Evolutionary conservation across 495 filamentous ascomycete species (phyloP), one percentile per base, ranked within the genome.

Genomic region (Delitschia confertaspora): DNA sequence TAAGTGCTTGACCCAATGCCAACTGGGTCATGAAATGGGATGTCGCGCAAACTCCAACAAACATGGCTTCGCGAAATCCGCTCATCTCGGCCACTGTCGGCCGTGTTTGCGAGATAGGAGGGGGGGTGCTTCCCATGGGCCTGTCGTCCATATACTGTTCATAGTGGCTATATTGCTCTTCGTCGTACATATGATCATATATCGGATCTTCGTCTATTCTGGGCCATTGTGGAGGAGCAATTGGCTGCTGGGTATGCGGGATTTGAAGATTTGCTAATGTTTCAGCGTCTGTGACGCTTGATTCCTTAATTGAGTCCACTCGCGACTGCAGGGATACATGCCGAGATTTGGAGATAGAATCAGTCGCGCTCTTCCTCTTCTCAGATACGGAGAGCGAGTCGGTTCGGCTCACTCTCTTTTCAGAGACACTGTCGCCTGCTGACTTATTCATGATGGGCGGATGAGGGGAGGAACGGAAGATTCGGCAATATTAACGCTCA

Each of bases 11-110:
- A 18, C 60, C 60, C 16, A 63, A 34, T 2, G 55, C 56, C 3
- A 56, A 59, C 40, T 63, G 60, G 6, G 60, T 61, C 56, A 61
- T 61, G 25, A 61, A 46, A 47, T 61, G 58, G 13, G 58, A 56
- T 19, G 56, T 42, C 3, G 46, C 55, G 18, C 57, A 47, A 19
- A 61, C 43, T 16, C 40, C 51, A 14, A 59, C 45, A 39, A 61
- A 59, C 33, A 61, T 24, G 9, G 52, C 38, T 36, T 59, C 56
- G 14, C 45, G 45, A 32, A 29, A 45, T 17, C 34, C 51, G 18
- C 38, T 45, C 55, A 58, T 58, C 19, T 46, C 23, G 19, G 33
- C 27, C 18, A 36, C n/a, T 33, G 41, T 34, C n/a, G 37, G 23
- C 6, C 37, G 32, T 30, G 36, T 7, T 29, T 26, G n/a, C 19